These are phyloP conservation scores for Haplosporangium gracile DNA, from an alignment of 192 early-diverging fungal genomes.

Conservation along the genomic window DNA sequence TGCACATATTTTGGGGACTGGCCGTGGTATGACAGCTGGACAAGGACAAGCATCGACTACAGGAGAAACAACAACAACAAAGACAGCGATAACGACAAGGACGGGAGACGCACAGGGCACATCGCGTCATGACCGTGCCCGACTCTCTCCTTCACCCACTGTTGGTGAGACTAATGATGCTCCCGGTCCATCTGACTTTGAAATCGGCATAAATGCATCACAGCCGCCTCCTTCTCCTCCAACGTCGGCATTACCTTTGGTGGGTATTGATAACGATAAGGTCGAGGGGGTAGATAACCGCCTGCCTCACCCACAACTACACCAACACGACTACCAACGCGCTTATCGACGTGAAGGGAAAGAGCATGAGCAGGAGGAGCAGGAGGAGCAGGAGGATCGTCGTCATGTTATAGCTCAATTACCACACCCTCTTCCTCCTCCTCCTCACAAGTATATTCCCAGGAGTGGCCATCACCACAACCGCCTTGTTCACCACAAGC, in stretches of 20 bases:
- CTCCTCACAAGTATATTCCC: neutral
- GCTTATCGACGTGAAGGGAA: no score
- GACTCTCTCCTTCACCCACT: neutral
- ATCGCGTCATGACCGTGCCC: neutral
- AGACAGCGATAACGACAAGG: neutral
- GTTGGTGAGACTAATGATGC: neutral
- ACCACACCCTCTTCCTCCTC: neutral
- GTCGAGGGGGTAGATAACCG: neutral
- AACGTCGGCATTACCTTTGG: no score
- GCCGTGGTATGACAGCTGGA: neutral
- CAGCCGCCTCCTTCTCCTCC: neutral
- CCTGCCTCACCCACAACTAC: neutral
- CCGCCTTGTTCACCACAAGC: neutral
- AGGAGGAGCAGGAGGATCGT: neutral
- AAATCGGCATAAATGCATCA: neutral
- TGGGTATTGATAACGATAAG: neutral
- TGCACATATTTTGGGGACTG: slow-evolving; percentile 1
- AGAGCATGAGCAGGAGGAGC: neutral
- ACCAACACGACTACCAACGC: neutral
- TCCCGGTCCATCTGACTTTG: slow-evolving; percentile 3
- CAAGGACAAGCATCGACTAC: neutral
- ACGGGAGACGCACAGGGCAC: slow-evolving; percentile 1
- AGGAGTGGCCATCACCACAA: neutral
- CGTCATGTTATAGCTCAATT: neutral
- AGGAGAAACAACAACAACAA: neutral